Percentiles rank a stretch among this genome's conserved stretches.
Evolutionary conservation across 2,329 filamentous ascomycete genomes (phyloP).

Genomic region (Plenodomus biglobosus): DNA sequence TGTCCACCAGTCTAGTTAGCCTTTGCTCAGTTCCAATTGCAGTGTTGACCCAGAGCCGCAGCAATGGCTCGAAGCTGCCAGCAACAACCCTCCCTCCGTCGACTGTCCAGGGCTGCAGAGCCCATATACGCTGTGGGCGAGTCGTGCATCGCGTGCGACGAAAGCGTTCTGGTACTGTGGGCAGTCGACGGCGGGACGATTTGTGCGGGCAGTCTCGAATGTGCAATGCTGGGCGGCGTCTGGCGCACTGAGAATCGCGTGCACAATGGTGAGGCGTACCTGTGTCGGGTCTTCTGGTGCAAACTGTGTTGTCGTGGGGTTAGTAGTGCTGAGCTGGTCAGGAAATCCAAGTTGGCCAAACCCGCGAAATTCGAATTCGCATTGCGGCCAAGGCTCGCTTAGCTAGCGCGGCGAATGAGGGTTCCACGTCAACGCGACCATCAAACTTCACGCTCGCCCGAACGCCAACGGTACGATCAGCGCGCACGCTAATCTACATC

Average conservation of each 20-base stretch:
- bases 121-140: conserved; percentile 19
- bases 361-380: conserved; percentile 14
- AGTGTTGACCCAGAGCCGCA: conserved; percentile 10
- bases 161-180: conserved; percentile 18
- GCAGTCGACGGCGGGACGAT: conserved; percentile 12
- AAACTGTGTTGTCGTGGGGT: conserved; percentile 40
- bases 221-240: conserved; percentile 21
- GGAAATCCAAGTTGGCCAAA: conserved; percentile 14
- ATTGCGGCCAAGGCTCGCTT: background rate
- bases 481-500: too few relatives aligned
- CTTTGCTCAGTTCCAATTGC: conserved; percentile 9
- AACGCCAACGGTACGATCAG: background rate
- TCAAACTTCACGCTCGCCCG: background rate
- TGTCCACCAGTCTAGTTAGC: conserved; percentile 36
- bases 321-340: conserved; percentile 33
- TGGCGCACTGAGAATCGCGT: conserved; percentile 7
- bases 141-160: conserved; percentile 21
- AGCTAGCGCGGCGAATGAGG: background rate
- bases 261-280: conserved; percentile 28
- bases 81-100: conserved; percentile 1
- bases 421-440: background rate
- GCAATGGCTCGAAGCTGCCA: conserved; percentile 11
- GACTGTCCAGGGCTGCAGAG: conserved; percentile 2
- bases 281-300: conserved; percentile 42
- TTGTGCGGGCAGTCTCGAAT: conserved; percentile 10